Base-by-base conservation (phyloP, 495 filamentous ascomycete genomes). In the Aspergillus baeticus region DNA sequence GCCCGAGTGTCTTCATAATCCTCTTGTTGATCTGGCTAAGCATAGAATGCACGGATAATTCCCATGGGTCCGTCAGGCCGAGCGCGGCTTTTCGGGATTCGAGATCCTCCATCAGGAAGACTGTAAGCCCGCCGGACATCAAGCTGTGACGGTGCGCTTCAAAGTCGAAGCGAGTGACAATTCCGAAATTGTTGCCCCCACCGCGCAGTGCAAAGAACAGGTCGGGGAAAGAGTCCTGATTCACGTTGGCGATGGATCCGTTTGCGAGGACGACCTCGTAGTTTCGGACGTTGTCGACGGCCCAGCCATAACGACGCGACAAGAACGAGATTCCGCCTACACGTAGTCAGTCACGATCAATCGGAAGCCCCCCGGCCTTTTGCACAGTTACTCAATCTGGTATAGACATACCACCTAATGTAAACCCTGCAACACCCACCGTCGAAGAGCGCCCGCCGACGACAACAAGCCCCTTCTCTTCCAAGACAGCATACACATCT, bases 361-460 rank as follows among this genome's bases (percentile, higher is more conserved):
- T n/a, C n/a, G n/a, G n/a, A n/a, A n/a, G n/a, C n/a, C n/a, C n/a
- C n/a, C n/a, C n/a, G n/a, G n/a, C n/a, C n/a, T n/a, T n/a, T n/a
- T n/a, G n/a, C n/a, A n/a, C n/a, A n/a, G n/a, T n/a, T n/a, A n/a
- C n/a, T n/a, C n/a, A n/a, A 29, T 29, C 3, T 3, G 26, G 8
- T 8, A 29, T 3, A 29, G 26, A 29, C 3, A 29, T 29, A 45
- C 42, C 42, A 21, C 42, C 42, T 21, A 45, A 22, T n/a, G 42
- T 45, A 45, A 45, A 45, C 14, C 42, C 42, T 14, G 42, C 42
- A 45, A 45, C 42, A 5, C 42, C 42, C 42, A 45, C 42, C 17
- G 42, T 45, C 23, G 42, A 18, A 14, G 42, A 45, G 2, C 42
- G 42, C 17, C 42, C 42, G 6, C 42, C 42, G 22, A 45, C 42